phyloP scores from a whole-genome alignment of 169 alveolate genomes.

The Babesia bigemina region DNA sequence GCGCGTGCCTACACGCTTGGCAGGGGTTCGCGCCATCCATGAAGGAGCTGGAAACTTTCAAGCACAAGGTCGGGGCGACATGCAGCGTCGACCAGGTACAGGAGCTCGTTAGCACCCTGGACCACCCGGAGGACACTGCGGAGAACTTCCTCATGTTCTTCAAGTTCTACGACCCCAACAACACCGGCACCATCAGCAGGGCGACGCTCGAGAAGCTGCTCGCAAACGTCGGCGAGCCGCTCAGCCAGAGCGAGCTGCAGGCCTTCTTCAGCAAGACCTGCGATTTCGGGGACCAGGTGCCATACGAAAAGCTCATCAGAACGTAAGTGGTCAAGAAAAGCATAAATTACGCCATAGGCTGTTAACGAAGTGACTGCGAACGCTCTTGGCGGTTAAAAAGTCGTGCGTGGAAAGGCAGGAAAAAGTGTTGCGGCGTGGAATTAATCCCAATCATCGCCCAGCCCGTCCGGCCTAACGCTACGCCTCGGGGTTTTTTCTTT shows the following conservation, averaged over 20 bases:
- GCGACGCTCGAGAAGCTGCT: constrained; percentile 48
- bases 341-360: constrained; percentile 2
- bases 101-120: constrained; percentile 44
- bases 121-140: constrained; percentile 63
- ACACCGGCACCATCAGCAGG: constrained; percentile 64
- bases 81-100: constrained; percentile 34
- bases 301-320: constrained; percentile 46
- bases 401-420: too few relatives aligned
- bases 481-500: background rate
- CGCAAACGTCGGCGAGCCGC: constrained; percentile 62
- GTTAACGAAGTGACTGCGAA: constrained; percentile 33
- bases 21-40: constrained; percentile 69
- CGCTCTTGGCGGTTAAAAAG: background rate
- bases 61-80: constrained; percentile 34
- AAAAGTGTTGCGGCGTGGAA: background rate
- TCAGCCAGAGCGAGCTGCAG: constrained; percentile 30
- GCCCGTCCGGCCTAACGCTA: too few relatives aligned
- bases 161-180: constrained; percentile 63
- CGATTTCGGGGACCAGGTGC: constrained; percentile 41
- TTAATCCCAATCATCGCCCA: too few relatives aligned
- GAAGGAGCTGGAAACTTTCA: constrained; percentile 47
- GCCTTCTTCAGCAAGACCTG: constrained; percentile 45
- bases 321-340: constrained; percentile 18
- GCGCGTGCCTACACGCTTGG: background rate
- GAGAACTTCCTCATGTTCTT: constrained; percentile 59